Conservation (phyloP, 129 eudicot species). For the Escallonia rubra region DNA sequence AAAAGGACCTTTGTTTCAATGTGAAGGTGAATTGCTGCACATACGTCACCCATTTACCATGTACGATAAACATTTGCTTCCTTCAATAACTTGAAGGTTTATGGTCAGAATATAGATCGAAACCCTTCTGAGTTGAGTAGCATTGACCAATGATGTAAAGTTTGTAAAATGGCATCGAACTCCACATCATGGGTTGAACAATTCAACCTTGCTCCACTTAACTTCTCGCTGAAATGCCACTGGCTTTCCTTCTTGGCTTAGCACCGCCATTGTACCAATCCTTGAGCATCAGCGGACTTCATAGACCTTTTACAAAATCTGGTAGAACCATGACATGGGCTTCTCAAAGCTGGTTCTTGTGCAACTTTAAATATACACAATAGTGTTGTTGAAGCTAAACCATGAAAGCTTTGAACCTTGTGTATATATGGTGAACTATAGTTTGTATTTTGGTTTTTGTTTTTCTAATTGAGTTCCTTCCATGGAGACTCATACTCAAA, state of each 20-base stretch:
- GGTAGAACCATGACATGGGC: background rate
- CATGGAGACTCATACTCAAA: too few species aligned
- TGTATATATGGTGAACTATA: too few species aligned
- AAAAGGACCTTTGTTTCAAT: background rate
- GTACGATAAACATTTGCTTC: background rate
- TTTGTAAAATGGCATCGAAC: background rate
- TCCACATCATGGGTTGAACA: background rate
- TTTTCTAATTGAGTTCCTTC: too few species aligned
- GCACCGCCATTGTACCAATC: constrained; percentile 3
- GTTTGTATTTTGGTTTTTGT: too few species aligned
- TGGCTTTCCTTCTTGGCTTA: constrained; percentile 6
- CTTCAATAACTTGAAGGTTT: background rate
- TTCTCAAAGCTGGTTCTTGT: background rate
- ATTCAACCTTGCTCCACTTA: background rate
- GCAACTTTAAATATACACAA: background rate
- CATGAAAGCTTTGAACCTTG: background rate
- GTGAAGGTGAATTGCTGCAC: background rate
- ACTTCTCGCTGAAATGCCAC: constrained; percentile 1
- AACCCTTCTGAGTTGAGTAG: background rate
- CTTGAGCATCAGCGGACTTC: constrained; percentile 1
- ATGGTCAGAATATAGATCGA: background rate
- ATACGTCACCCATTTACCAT: background rate
- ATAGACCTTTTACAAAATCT: background rate
- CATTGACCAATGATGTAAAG: background rate
- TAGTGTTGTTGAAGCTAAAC: constrained; percentile 1